Percentiles rank a stretch among this genome's conserved stretches.
Evolutionary conservation across 768 basidiomycete genomes (phyloP).

Genomic region (Russula brevipes): DNA sequence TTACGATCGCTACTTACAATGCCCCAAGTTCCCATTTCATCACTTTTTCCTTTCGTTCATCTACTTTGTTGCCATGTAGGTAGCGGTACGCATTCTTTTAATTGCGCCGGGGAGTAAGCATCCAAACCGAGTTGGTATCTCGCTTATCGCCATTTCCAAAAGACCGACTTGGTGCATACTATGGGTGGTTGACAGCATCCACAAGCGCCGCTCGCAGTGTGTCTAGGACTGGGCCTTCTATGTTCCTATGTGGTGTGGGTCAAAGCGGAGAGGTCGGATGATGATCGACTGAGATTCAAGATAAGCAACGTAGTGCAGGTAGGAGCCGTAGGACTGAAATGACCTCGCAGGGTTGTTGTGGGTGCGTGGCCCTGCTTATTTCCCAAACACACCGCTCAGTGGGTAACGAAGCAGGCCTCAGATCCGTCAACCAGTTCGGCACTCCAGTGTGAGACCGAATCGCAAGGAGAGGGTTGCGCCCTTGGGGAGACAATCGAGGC

Average conservation of each 20-base stretch:
- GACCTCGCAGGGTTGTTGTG: too few relatives aligned
- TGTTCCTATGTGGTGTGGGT: background rate
- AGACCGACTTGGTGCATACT: background rate
- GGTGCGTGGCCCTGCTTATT: background rate
- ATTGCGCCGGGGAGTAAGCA: background rate
- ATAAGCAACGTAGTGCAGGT: background rate
- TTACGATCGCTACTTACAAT: too few relatives aligned
- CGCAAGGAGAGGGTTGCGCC: background rate
- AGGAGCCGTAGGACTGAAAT: too few relatives aligned
- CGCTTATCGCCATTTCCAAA: conserved; percentile 7
- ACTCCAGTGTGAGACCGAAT: background rate
- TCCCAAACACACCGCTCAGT: background rate
- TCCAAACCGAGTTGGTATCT: background rate
- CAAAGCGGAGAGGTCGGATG: background rate
- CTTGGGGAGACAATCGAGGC: background rate
- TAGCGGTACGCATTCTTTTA: background rate
- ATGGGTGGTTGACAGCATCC: background rate
- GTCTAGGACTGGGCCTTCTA: background rate
- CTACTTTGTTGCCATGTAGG: too few relatives aligned
- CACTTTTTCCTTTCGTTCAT: too few relatives aligned
- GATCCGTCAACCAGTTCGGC: background rate
- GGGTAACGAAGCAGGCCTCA: background rate
- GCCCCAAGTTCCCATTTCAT: too few relatives aligned
- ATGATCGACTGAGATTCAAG: background rate
- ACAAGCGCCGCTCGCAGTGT: background rate